Conservation (phyloP, 2,329 filamentous ascomycete genomes). For the Colletotrichum somersetense region DNA sequence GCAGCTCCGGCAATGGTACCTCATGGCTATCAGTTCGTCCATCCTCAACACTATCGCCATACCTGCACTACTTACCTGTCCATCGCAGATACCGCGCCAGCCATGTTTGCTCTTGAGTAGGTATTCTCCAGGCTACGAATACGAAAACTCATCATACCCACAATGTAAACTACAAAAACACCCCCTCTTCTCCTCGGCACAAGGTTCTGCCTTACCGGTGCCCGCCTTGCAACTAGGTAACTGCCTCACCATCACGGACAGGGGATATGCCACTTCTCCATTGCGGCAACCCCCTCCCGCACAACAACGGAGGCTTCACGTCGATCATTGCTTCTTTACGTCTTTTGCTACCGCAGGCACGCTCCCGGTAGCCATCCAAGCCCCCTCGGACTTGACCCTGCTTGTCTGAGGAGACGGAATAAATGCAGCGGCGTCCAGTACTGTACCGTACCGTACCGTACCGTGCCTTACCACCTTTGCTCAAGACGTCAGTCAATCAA, state of each 20-base stretch:
- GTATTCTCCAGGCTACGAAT: background rate
- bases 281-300: slow-evolving; percentile 11
- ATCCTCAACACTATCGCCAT: background rate
- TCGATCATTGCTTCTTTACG: slow-evolving; percentile 33
- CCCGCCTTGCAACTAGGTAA: background rate
- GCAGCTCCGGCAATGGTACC: background rate
- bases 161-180: background rate
- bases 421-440: background rate
- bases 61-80: too few relatives aligned
- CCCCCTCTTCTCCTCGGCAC: too few relatives aligned
- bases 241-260: background rate
- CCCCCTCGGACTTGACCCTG: background rate
- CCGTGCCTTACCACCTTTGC: background rate
- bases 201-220: background rate
- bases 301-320: slow-evolving; percentile 1
- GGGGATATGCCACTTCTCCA: background rate
- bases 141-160: background rate
- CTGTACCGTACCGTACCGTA: background rate
- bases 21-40: background rate
- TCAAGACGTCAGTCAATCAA: slow-evolving; percentile 9
- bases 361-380: background rate
- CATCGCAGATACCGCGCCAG: background rate
- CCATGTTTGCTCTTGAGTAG: background rate
- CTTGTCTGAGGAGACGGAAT: slow-evolving; percentile 6
- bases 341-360: slow-evolving; percentile 16